A percentile compares a stretch with the other conserved stretches of the same genome.
phyloP scores from a whole-genome alignment of 768 basidiomycete species.

The Multifurca ochricompacta region DNA sequence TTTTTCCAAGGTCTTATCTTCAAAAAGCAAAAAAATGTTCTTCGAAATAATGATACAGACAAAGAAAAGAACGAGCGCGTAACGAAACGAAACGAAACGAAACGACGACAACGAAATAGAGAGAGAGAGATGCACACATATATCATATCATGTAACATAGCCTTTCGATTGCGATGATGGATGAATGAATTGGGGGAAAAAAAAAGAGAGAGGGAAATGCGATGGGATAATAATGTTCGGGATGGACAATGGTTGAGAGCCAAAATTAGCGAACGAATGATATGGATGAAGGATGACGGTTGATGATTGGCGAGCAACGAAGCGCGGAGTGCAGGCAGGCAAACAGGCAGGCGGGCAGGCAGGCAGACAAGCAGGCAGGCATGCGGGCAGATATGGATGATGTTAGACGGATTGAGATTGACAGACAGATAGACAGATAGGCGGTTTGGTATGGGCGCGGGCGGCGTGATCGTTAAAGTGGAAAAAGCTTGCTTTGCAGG shows the following conservation, averaged over 20 bases:
- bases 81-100: not conserved
- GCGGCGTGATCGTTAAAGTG: not conserved
- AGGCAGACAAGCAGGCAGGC: not conserved
- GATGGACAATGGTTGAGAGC: not conserved
- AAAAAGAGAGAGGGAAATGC: not conserved
- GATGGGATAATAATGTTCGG: not conserved
- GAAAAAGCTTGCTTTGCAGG: not conserved
- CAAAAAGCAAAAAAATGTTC: not conserved
- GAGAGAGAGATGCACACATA: not conserved
- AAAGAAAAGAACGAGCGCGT: not conserved
- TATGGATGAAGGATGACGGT: too few species aligned
- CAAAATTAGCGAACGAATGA: not conserved
- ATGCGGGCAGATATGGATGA: not conserved
- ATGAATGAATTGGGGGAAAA: not conserved
- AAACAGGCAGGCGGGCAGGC: not conserved
- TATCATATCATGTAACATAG: too few species aligned
- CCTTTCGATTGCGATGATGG: too few species aligned
- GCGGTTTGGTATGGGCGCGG: too few species aligned
- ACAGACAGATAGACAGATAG: too few species aligned
- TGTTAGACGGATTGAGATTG: too few species aligned
- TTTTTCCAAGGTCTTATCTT: not conserved
- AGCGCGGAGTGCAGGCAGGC: not conserved
- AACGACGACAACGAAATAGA: too few species aligned
- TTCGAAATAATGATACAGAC: slow-evolving; percentile 6
- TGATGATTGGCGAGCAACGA: not conserved